These are phyloP conservation scores for Pilasporangium apinafurcum DNA, from an alignment of 352 stramenopile species.

Conservation along the genomic window DNA sequence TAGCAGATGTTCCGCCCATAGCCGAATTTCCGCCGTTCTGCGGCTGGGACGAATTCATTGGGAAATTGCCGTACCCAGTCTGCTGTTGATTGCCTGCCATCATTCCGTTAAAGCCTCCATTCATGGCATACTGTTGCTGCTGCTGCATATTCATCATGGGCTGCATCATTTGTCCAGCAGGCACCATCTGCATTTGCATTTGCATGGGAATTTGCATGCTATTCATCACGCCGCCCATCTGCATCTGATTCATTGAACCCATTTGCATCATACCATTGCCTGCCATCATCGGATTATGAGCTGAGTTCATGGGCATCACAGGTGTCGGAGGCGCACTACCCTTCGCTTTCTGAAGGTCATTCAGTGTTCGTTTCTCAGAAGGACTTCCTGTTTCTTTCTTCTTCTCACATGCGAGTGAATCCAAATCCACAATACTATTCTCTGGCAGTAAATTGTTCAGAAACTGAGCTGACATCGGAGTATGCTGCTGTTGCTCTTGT, in stretches of 20 bases:
- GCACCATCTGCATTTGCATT: slow-evolving; percentile 20
- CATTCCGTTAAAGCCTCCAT: slow-evolving; percentile 21
- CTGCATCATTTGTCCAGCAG: slow-evolving; percentile 18
- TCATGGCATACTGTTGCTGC: slow-evolving; percentile 30
- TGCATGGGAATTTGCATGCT: slow-evolving; percentile 31
- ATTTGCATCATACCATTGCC: slow-evolving; percentile 25
- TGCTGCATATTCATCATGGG: slow-evolving; percentile 18
- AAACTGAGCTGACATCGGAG: slow-evolving; percentile 11
- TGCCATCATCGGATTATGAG: slow-evolving; percentile 19
- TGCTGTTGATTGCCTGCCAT: slow-evolving; percentile 3
- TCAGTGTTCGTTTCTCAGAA: slow-evolving; percentile 38
- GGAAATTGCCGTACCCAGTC: slow-evolving; percentile 5
- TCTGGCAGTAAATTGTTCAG: slow-evolving; percentile 51
- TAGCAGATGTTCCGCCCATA: too few species aligned
- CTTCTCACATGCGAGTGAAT: slow-evolving; percentile 44
- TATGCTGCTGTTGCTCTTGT: neutral
- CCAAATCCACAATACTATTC: slow-evolving; percentile 62
- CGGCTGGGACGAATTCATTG: neutral
- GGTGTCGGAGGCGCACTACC: slow-evolving; percentile 19
- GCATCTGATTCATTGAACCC: slow-evolving; percentile 29
- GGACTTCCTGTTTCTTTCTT: slow-evolving; percentile 23
- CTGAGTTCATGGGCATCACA: slow-evolving; percentile 40
- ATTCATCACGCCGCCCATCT: slow-evolving; percentile 24
- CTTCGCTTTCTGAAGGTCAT: slow-evolving; percentile 51
- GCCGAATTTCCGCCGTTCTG: too few species aligned